Evolutionary conservation across 805 yeast genomes (phyloP), one percentile per base, ranked within the genome.

Genomic region (Starmerella powellii): DNA sequence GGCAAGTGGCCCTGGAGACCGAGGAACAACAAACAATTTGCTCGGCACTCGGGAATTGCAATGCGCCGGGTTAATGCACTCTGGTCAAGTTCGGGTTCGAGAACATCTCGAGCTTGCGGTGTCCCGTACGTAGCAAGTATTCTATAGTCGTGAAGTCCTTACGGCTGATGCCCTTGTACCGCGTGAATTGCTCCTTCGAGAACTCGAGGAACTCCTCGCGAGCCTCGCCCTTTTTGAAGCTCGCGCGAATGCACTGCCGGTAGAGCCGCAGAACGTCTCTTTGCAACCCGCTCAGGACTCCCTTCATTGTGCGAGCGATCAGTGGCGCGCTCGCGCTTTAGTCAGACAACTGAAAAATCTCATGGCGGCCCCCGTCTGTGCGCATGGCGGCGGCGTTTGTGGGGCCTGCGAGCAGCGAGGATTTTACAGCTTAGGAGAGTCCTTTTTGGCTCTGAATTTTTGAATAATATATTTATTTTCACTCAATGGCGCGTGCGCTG

Each of bases 121-220:
- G 67, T 3, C 97, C 97, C 3, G 72, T 69, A 45, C 97, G 67
- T 31, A 87, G 60, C 30, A 88, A 66, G 61, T 87, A 86, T 58
- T 87, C 97, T 34, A 87, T 76, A 1, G 94, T 80, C 34, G 79
- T 69, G 58, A 87, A 87, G 50, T 84, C 94, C 52, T 82, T 79
- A 58, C 80, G 78, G 29, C 80, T 74, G 10, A 87, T 61, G 15
- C 41, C 40, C 38, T 66, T 63, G 57, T 76, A 66, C 51, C 75
- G 74, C 13, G 56, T 63, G 58, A 87, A 88, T 56, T 84, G 88
- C n/a, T 51, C 51, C 39, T 78, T 70, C 3, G 74, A 60, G 54
- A 66, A 80, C 32, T 48, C 49, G 3, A 63, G 46, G 49, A 74
- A 75, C 45, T 68, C 66, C 2, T 44, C 54, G 44, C 66, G 71